These are phyloP conservation scores for Microdochium nivale DNA, from an alignment of 2,329 filamentous ascomycete genomes.

Conservation along the genomic window DNA sequence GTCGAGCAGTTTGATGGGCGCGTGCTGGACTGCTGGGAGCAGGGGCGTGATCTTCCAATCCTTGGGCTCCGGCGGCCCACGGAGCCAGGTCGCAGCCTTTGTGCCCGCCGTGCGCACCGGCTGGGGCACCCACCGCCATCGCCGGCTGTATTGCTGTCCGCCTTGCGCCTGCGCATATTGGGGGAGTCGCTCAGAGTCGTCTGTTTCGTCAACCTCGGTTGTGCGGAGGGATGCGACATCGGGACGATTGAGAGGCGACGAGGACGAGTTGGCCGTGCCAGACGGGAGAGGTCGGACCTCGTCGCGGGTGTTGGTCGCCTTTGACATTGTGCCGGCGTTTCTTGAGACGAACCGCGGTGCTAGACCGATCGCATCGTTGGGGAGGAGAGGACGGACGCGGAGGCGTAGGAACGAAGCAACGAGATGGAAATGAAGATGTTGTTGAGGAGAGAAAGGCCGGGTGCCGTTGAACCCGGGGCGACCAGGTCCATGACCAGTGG, in stretches of 20 bases:
- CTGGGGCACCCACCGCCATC: constrained; percentile 51
- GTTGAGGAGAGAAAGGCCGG: no score
- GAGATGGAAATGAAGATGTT: no score
- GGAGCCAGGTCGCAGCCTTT: constrained; percentile 38
- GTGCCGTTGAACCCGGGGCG: no score
- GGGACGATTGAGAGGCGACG: background rate
- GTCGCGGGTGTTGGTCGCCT: background rate
- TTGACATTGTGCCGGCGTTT: background rate
- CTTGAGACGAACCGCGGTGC: background rate
- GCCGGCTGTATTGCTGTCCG: constrained; percentile 19
- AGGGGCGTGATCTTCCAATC: constrained; percentile 46
- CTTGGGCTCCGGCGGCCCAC: constrained; percentile 46
- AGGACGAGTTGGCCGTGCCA: background rate
- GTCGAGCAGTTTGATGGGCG: constrained; percentile 56
- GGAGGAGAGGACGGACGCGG: background rate
- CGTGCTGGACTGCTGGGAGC: constrained; percentile 58
- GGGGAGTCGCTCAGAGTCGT: constrained; percentile 17
- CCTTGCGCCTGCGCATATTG: constrained; percentile 27
- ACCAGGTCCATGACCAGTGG: no score
- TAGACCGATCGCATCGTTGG: background rate
- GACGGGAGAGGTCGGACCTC: background rate
- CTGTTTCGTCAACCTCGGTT: constrained; percentile 28
- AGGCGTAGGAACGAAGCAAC: no score
- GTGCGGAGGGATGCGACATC: background rate
- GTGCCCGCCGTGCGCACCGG: constrained; percentile 37